A percentile compares a stretch with the other conserved stretches of the same genome.
phyloP scores from a whole-genome alignment of 1,284 basidiomycete genomes.

The Moesziomyces parantarcticus region DNA sequence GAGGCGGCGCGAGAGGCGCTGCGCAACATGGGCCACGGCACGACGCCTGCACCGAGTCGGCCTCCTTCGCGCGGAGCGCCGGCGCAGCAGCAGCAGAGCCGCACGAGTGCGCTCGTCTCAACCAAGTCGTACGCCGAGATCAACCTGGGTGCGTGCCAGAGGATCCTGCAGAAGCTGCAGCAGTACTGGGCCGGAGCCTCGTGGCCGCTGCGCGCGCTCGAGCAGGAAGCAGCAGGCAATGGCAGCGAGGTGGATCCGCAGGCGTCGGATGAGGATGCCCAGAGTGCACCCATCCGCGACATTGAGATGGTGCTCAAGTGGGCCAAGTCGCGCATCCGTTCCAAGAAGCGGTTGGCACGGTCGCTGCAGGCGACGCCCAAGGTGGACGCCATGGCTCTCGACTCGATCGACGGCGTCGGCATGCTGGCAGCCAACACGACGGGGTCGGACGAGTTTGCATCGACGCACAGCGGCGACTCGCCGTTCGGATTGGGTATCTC shows the following conservation, averaged over 20 bases:
- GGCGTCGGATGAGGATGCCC: constrained; percentile 54
- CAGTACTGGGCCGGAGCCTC: constrained; percentile 55
- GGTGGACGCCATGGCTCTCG: constrained; percentile 22
- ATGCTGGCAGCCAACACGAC: constrained; percentile 17
- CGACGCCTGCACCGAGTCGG: constrained; percentile 31
- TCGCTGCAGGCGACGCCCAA: constrained; percentile 33
- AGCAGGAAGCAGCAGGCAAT: constrained; percentile 53
- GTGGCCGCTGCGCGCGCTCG: constrained; percentile 54
- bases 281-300: constrained; percentile 53
- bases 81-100: constrained; percentile 20
- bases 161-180: constrained; percentile 48
- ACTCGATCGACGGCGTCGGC: constrained; percentile 23
- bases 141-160: constrained; percentile 51
- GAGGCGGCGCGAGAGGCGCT: constrained; percentile 49
- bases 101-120: constrained; percentile 33
- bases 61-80: constrained; percentile 33
- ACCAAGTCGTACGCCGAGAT: constrained; percentile 52
- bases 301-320: constrained; percentile 60
- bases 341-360: constrained; percentile 28
- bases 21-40: constrained; percentile 48
- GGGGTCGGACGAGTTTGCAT: constrained; percentile 35
- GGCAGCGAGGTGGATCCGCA: constrained; percentile 45
- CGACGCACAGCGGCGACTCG: constrained; percentile 39
- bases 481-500: constrained; percentile 48
- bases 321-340: constrained; percentile 43